phyloP scores from a whole-genome alignment of 2,329 filamentous ascomycete species.

The Daldinia eschscholtzii region DNA sequence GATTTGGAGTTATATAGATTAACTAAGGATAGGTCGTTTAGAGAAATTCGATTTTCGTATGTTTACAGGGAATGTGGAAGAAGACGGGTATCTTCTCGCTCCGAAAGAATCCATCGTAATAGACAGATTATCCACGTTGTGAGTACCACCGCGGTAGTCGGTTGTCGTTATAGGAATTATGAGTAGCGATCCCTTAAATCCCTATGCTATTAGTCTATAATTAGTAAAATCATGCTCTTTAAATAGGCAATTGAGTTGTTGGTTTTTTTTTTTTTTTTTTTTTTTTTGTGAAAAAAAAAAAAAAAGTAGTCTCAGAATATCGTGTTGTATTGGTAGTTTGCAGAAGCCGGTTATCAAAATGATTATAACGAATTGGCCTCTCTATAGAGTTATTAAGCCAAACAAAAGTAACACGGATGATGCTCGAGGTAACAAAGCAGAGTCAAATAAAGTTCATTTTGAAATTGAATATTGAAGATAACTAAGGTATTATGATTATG shows the following conservation, averaged over 20 bases:
- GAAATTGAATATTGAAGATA: not conserved
- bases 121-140: not conserved
- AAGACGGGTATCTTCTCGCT: not conserved
- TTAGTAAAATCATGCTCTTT: not conserved
- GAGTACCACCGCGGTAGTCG: not conserved
- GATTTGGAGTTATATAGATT: not conserved
- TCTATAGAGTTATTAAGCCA: not conserved
- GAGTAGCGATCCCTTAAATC: not conserved
- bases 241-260: not conserved
- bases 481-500: no score
- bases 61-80: not conserved
- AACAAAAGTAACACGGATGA: not conserved
- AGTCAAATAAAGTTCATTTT: not conserved
- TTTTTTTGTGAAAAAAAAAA: no score
- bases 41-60: conserved; percentile 8
- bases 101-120: conserved; percentile 1
- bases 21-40: not conserved
- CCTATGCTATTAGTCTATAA: not conserved
- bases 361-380: not conserved
- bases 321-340: not conserved
- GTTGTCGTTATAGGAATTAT: not conserved
- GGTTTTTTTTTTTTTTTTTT: not conserved
- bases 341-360: not conserved
- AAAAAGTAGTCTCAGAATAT: not conserved
- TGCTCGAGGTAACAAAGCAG: not conserved